Percentiles rank a stretch among this genome's conserved stretches.
phyloP scores from a whole-genome alignment of 1,284 basidiomycete species.

The Pseudozyma pruni region DNA sequence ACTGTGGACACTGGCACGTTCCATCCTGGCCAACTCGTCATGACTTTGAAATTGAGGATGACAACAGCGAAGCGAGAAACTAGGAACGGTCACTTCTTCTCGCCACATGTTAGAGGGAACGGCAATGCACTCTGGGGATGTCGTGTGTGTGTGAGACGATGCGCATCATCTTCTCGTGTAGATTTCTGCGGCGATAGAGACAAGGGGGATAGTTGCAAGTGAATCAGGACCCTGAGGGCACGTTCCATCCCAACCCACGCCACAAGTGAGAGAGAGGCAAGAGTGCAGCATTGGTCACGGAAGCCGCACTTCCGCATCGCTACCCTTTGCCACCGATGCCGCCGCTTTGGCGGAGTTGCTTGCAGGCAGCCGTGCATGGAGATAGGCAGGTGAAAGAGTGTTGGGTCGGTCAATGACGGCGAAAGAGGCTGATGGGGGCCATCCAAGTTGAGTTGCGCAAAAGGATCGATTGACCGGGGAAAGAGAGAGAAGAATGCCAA shows the following conservation, averaged over 20 bases:
- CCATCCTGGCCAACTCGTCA: no score
- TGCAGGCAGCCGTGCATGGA: not conserved
- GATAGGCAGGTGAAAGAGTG: not conserved
- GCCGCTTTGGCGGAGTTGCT: conserved; percentile 14
- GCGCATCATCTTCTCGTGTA: no score
- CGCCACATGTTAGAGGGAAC: no score
- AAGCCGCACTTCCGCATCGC: conserved; percentile 19
- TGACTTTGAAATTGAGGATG: not conserved
- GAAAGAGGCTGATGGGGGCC: not conserved
- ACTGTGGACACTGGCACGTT: no score
- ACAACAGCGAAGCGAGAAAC: no score
- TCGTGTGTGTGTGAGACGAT: no score
- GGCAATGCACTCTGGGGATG: no score
- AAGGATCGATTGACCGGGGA: not conserved
- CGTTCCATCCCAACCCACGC: conserved; percentile 19
- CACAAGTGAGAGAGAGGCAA: no score
- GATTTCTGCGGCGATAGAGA: no score
- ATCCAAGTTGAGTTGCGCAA: not conserved
- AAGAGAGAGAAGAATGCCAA: conserved; percentile 9
- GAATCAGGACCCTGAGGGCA: conserved; percentile 6
- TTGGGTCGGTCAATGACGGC: not conserved
- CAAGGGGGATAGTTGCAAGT: not conserved
- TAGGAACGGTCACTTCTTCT: no score
- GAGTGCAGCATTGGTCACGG: no score
- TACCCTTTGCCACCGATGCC: conserved; percentile 21